A percentile compares a stretch with the other conserved stretches of the same genome.
Conservation (phyloP, 805 yeast species). For the Ogataea dorogensis region DNA sequence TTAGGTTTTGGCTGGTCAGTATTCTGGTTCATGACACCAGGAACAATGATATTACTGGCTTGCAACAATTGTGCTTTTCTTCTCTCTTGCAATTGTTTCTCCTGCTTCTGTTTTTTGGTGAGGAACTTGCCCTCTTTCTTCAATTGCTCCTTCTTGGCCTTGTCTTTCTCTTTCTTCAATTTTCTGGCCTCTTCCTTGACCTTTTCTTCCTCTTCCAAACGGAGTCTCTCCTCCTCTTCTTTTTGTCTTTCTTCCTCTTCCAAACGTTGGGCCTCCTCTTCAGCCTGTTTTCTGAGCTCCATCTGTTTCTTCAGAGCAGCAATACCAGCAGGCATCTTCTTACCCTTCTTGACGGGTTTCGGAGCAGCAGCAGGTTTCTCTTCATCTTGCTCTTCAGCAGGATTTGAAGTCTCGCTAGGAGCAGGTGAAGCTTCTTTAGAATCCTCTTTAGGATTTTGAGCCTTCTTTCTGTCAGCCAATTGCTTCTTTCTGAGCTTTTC, state of each 20-base stretch:
- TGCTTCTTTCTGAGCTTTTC: conserved; percentile 91
- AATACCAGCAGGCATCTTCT: conserved; percentile 85
- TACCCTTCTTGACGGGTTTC: conserved; percentile 39
- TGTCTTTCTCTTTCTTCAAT: conserved; percentile 84
- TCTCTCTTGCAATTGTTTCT: conserved; percentile 78
- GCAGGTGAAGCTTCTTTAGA: conserved; percentile 16
- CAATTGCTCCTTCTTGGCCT: conserved; percentile 81
- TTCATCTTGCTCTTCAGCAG: conserved; percentile 40
- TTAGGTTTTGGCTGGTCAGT: conserved; percentile 45
- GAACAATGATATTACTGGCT: conserved; percentile 68
- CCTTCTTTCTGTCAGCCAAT: conserved; percentile 81
- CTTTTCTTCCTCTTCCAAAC: conserved; percentile 60
- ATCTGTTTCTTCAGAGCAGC: conserved; percentile 89
- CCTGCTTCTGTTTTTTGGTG: conserved; percentile 94
- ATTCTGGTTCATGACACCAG: conserved; percentile 53
- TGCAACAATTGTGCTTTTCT: conserved; percentile 84
- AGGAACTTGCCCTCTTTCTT: conserved; percentile 94
- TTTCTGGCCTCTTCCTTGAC: conserved; percentile 57
- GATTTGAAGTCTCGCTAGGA: conserved; percentile 36
- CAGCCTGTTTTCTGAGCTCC: conserved; percentile 82
- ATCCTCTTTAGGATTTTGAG: conserved; percentile 33
- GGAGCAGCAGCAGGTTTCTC: conserved; percentile 38
- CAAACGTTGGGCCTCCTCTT: conserved; percentile 72
- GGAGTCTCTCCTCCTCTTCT: conserved; percentile 50
- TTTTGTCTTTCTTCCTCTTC: conserved; percentile 65